These are phyloP conservation scores for Paratrypanosoma confusum DNA, from an alignment of 208 protist genomes.

Conservation along the genomic window DNA sequence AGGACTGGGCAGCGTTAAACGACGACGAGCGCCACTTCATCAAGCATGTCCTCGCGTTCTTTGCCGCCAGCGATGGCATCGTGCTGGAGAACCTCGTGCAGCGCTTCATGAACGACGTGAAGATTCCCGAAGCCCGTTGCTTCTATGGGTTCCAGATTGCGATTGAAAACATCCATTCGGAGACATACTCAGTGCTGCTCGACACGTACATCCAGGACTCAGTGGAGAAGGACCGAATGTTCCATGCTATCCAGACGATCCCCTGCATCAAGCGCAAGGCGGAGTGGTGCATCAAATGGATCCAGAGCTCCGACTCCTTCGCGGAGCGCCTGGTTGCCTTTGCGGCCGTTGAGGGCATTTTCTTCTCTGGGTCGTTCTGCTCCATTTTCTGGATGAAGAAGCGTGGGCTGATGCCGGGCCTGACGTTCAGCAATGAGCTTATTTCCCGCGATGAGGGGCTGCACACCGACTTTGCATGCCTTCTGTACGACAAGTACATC, in stretches of 20 bases:
- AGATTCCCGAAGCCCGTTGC: constrained; percentile 95
- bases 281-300: constrained; percentile 95
- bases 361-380: constrained; percentile 98
- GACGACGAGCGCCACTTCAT: constrained; percentile 97
- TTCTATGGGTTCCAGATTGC: constrained; percentile 99
- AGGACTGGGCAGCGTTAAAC: constrained; percentile 94
- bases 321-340: constrained; percentile 96
- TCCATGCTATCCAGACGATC: constrained; percentile 96
- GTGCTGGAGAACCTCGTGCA: constrained; percentile 97
- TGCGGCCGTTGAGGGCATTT: constrained; percentile 98
- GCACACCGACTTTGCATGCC: constrained; percentile 98
- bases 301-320: constrained; percentile 71
- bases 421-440: constrained; percentile 98
- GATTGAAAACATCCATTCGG: constrained; percentile 99
- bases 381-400: constrained; percentile 99
- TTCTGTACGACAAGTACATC: constrained; percentile 92
- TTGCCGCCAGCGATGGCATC: constrained; percentile 98
- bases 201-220: constrained; percentile 96
- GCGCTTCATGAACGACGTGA: constrained; percentile 96
- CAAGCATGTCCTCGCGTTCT: constrained; percentile 98
- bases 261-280: constrained; percentile 97
- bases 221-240: constrained; percentile 88
- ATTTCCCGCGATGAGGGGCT: constrained; percentile 98
- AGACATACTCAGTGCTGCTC: constrained; percentile 89
- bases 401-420: constrained; percentile 97